A percentile compares a stretch with the other conserved stretches of the same genome.
These are phyloP conservation scores for Candida maris DNA, from an alignment of 805 yeast genomes.

Conservation along the genomic window DNA sequence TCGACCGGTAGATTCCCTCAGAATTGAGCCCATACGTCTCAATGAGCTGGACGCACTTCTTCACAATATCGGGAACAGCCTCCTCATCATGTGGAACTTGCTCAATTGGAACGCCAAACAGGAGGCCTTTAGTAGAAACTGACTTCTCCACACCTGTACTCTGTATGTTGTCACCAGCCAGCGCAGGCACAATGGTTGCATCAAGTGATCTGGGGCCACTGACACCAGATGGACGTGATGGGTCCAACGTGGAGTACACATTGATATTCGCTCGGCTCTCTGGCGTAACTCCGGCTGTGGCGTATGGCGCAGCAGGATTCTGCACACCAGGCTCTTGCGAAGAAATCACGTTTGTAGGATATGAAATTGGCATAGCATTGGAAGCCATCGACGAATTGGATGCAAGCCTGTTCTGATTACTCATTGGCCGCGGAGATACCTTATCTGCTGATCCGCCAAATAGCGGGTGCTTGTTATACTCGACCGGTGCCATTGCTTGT, in stretches of 20 bases:
- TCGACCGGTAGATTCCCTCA: slow-evolving; percentile 87
- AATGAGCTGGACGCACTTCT: slow-evolving; percentile 80
- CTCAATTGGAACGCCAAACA: slow-evolving; percentile 86
- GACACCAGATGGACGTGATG: slow-evolving; percentile 17
- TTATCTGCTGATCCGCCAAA: slow-evolving; percentile 27
- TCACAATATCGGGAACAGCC: slow-evolving; percentile 87
- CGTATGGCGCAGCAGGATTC: background rate
- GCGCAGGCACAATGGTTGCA: slow-evolving; percentile 1
- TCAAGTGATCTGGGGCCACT: slow-evolving; percentile 25
- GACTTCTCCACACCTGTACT: slow-evolving; percentile 2
- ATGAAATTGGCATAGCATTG: slow-evolving; percentile 1
- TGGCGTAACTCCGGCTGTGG: background rate
- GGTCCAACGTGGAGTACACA: slow-evolving; percentile 27
- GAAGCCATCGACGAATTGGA: slow-evolving; percentile 5
- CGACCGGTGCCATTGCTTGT: slow-evolving; percentile 55
- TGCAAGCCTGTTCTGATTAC: slow-evolving; percentile 3
- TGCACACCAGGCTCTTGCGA: slow-evolving; percentile 1
- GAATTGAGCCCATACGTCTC: slow-evolving; percentile 80
- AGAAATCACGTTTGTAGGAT: slow-evolving; percentile 2
- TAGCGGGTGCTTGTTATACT: slow-evolving; percentile 67
- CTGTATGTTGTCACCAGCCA: slow-evolving; percentile 1
- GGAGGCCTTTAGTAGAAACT: slow-evolving; percentile 30
- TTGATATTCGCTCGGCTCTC: background rate
- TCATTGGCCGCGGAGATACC: background rate
- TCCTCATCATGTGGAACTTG: slow-evolving; percentile 80